Evolutionary conservation across 805 yeast genomes (phyloP).

Genomic region (Candida pseudofarinosa): DNA sequence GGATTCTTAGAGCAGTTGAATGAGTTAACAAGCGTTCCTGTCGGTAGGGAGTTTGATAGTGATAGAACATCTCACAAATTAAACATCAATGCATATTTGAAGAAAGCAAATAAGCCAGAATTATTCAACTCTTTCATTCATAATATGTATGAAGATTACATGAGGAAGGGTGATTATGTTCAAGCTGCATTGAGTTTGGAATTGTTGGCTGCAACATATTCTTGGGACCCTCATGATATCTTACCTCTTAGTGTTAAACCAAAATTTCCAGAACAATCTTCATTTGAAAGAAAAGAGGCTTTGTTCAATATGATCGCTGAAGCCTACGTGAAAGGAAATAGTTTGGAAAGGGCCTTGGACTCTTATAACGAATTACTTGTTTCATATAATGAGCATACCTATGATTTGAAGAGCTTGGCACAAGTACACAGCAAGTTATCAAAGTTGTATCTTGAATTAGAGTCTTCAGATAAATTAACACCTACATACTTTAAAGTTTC

Average conservation of each 20-base stretch:
- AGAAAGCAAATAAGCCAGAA: slow-evolving; percentile 76
- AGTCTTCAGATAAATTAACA: slow-evolving; percentile 63
- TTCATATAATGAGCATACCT: slow-evolving; percentile 68
- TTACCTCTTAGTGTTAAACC: slow-evolving; percentile 61
- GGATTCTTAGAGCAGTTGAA: slow-evolving; percentile 62
- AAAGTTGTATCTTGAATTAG: slow-evolving; percentile 61
- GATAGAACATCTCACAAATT: slow-evolving; percentile 79
- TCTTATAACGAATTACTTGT: slow-evolving; percentile 72
- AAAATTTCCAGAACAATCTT: slow-evolving; percentile 71
- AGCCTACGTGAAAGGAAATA: slow-evolving; percentile 65
- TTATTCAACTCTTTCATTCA: slow-evolving; percentile 74
- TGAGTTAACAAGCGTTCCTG: slow-evolving; percentile 71
- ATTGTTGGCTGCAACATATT: slow-evolving; percentile 68
- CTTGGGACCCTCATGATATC: slow-evolving; percentile 60
- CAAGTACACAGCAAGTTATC: slow-evolving; percentile 66
- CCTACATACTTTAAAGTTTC: slow-evolving; percentile 78
- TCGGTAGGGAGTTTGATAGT: slow-evolving; percentile 79
- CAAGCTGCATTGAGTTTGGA: slow-evolving; percentile 84
- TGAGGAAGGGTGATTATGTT: slow-evolving; percentile 56
- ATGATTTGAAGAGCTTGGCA: slow-evolving; percentile 72
- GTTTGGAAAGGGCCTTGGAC: slow-evolving; percentile 76
- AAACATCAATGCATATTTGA: slow-evolving; percentile 69
- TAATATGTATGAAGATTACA: slow-evolving; percentile 64
- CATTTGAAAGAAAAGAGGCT: slow-evolving; percentile 76
- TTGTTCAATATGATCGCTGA: slow-evolving; percentile 66